Evolutionary conservation across 495 filamentous ascomycete genomes (phyloP), one percentile per base, ranked within the genome.

Genomic region (Hypoxylon subgilvum): DNA sequence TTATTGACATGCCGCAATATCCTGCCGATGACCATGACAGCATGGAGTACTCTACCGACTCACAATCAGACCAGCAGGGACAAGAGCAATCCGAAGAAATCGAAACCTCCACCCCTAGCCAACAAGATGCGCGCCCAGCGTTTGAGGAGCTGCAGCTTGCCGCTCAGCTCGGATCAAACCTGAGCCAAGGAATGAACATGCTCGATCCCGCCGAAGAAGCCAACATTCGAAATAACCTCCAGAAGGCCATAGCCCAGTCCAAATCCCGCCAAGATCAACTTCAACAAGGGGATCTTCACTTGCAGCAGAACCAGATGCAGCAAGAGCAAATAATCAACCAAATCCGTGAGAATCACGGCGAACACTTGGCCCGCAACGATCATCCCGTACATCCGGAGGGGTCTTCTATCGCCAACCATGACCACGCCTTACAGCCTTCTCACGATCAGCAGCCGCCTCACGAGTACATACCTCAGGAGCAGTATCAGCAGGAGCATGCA

Each of bases 101-200:
- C 21, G 71, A 71, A 9, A 41, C 69, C 7, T 30, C 69, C 6
- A 21, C 69, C 1, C 66, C 69, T 9, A 66, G 63, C 31, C 71
- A 72, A 21, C 65, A 72, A 23, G 57, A 68, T 19, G 42, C 61
- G 2, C 69, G 64, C 12, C 56, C 72, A 3, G 59, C 66, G 1
- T 64, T 76, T 19, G 78, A 80, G 45, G 79, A 82, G 53, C 71
- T 82, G 17, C 79, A 78, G 47, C 67, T 83, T 2, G 76, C 79
- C 3, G 81, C 79, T 25, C 80, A 82, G 63, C 59, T 82, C 3
- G 31, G 31, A 6, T n/a, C n/a, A n/a, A n/a, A n/a, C n/a, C n/a
- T 27, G 35, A 77, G 76, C 34, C 77, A 78, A 43, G 76, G 67
- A 68, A 61, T 23, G 64, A 68, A 46, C 34, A 44, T 64, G 9